A percentile compares a stretch with the other conserved stretches of the same genome.
These are phyloP conservation scores for Colletotrichum noveboracense DNA, from an alignment of 2,329 filamentous ascomycete species.

Conservation along the genomic window DNA sequence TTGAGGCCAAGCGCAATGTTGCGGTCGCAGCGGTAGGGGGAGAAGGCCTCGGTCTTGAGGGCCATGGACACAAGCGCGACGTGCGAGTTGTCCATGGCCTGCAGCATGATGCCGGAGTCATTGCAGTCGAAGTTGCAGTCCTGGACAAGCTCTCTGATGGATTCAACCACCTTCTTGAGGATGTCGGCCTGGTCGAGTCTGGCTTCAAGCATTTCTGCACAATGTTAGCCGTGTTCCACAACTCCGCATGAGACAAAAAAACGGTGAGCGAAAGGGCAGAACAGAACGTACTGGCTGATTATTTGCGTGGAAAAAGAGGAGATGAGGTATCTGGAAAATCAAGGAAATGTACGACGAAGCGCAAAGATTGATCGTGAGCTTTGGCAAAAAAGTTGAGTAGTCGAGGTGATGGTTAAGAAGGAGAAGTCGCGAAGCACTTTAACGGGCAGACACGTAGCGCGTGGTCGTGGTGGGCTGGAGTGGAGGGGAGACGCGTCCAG, in stretches of 20 bases:
- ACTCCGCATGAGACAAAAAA: not conserved
- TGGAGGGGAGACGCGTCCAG: constrained; percentile 33
- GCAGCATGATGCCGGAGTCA: constrained; percentile 96
- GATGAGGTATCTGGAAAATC: constrained; percentile 13
- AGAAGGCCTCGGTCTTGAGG: constrained; percentile 94
- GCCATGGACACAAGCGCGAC: constrained; percentile 99
- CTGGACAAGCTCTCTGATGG: constrained; percentile 98
- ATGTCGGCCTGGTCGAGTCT: constrained; percentile 91
- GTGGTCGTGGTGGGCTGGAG: constrained; percentile 26
- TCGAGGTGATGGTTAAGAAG: constrained; percentile 7
- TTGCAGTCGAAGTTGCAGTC: constrained; percentile 99
- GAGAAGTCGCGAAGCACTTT: constrained; percentile 34
- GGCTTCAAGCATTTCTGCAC: constrained; percentile 85
- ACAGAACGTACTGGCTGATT: constrained; percentile 11
- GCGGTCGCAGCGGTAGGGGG: constrained; percentile 95
- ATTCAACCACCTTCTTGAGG: constrained; percentile 98
- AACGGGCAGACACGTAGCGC: constrained; percentile 31
- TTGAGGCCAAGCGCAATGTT: constrained; percentile 99
- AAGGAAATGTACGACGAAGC: not conserved
- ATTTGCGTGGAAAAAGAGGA: not conserved
- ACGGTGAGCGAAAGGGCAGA: not conserved
- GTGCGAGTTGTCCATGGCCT: constrained; percentile 99
- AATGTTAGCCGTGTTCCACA: constrained; percentile 36
- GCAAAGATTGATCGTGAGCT: not conserved
- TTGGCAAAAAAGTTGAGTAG: not conserved